Evolutionary conservation across 257 asterid species (phyloP), one percentile per base, ranked within the genome.

Genomic region (Solanum dulcamara): DNA sequence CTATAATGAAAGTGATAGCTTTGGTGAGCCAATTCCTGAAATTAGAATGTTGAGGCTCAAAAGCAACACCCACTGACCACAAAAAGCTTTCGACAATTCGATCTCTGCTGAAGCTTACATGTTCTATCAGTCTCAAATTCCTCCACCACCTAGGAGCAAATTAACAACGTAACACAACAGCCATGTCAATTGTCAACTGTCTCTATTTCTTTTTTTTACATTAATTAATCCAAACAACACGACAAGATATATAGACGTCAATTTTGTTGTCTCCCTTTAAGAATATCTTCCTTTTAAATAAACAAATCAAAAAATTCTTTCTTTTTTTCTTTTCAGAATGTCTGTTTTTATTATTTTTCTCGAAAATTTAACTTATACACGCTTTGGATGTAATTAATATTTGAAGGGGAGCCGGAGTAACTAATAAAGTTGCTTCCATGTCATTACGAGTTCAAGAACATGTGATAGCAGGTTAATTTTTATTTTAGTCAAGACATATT

Each of bases 11-110:
- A 38, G 82, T 33, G 33, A 89, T 90, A 53, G 88, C 88, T 84
- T 92, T 93, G 64, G 92, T 87, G n/a, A 92, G 90, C 94, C 90
- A 90, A 66, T 83, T 92, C 42, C 95, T 82, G 28, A 91, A 90
- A 80, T 84, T 83, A 62, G 85, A 85, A 70, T 91, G 81, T 24
- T 90, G 92, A 64, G 89, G 93, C 79, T 91, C 93, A 50, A 87
- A 90, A 75, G 90, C 92, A 70, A 91, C 92, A 50, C 95, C 95
- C 30, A 86, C 91, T 1, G 95, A 89, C 90, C 91, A 91, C 87
- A 92, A 32, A 81, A 92, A 90, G 62, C 94, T 90, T 79, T 93
- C 96, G 0, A 91, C 93, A 32, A 88, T 86, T 68, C 94, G 85
- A 88, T 92, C 91, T 84, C 94, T 88, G 22, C 91, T 81, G 90